These are phyloP conservation scores for Globisporangium okanoganense DNA, from an alignment of 352 stramenopile species.

Conservation along the genomic window DNA sequence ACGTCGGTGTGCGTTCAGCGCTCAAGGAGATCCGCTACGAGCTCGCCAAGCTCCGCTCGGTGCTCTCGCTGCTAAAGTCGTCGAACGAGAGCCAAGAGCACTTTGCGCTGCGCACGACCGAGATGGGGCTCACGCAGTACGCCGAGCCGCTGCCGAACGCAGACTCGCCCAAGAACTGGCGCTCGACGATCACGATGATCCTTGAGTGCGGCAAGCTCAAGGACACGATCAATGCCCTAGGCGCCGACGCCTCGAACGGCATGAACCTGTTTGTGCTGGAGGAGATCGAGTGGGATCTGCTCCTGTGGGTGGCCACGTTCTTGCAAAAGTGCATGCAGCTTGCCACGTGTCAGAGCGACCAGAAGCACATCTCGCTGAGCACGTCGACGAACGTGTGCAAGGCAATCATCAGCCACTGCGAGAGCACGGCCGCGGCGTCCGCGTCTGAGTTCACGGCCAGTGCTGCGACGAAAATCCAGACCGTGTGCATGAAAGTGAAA, in stretches of 20 bases:
- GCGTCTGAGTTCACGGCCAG: constrained; percentile 52
- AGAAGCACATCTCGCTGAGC: constrained; percentile 77
- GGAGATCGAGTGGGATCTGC: constrained; percentile 76
- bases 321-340: constrained; percentile 78
- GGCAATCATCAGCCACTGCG: constrained; percentile 69
- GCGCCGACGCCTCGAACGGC: constrained; percentile 55
- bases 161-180: constrained; percentile 69
- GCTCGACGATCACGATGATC: constrained; percentile 70
- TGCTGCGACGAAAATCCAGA: constrained; percentile 62
- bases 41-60: constrained; percentile 69
- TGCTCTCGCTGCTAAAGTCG: constrained; percentile 69
- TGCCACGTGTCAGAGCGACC: constrained; percentile 70
- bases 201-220: constrained; percentile 73
- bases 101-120: constrained; percentile 59
- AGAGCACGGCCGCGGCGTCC: constrained; percentile 60
- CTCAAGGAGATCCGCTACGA: constrained; percentile 74
- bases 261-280: constrained; percentile 77
- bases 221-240: constrained; percentile 68
- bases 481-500: constrained; percentile 75
- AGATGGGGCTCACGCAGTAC: constrained; percentile 60
- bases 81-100: constrained; percentile 71
- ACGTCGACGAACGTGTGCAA: constrained; percentile 82
- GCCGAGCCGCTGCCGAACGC: constrained; percentile 58
- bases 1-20: constrained; percentile 53
- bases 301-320: constrained; percentile 69